These are phyloP conservation scores for Cyberlindnera petersonii DNA, from an alignment of 805 yeast genomes.

Conservation along the genomic window DNA sequence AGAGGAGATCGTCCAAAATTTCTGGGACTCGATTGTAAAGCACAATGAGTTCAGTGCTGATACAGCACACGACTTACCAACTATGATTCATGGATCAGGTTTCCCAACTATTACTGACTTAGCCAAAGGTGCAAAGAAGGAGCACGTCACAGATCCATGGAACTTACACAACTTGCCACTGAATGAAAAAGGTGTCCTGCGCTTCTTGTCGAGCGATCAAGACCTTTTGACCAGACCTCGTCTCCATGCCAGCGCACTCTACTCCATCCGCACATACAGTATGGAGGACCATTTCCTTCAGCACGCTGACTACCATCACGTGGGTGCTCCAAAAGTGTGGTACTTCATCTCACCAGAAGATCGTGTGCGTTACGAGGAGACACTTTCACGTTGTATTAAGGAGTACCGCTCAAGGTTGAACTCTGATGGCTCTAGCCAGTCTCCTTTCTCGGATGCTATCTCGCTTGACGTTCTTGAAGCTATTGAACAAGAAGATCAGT, in stretches of 20 bases:
- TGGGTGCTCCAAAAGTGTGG: conserved; percentile 57
- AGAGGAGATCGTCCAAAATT: conserved; percentile 23
- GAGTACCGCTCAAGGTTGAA: conserved; percentile 11
- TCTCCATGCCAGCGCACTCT: conserved; percentile 50
- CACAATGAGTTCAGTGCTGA: conserved; percentile 39
- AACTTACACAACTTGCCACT: conserved; percentile 53
- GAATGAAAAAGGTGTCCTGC: conserved; percentile 44
- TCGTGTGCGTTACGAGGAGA: conserved; percentile 48
- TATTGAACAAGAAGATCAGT: conserved; percentile 15
- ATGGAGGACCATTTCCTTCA: conserved; percentile 60
- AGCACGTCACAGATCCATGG: conserved; percentile 41
- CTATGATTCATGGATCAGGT: conserved; percentile 39
- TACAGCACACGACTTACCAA: conserved; percentile 31
- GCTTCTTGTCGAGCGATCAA: conserved; percentile 40
- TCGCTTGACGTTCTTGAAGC: conserved; percentile 21
- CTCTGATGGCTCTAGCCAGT: not conserved
- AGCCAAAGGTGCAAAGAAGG: not conserved
- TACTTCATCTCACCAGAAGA: conserved; percentile 58
- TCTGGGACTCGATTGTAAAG: conserved; percentile 13
- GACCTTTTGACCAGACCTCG: conserved; percentile 40
- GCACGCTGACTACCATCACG: conserved; percentile 47
- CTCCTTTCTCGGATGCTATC: conserved; percentile 12
- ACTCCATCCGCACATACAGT: conserved; percentile 53
- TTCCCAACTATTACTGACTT: too few relatives aligned
- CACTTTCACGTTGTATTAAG: conserved; percentile 44